A percentile compares a stretch with the other conserved stretches of the same genome.
phyloP scores from a whole-genome alignment of 2,329 filamentous ascomycete species.

The Fusarium sulawesiense region DNA sequence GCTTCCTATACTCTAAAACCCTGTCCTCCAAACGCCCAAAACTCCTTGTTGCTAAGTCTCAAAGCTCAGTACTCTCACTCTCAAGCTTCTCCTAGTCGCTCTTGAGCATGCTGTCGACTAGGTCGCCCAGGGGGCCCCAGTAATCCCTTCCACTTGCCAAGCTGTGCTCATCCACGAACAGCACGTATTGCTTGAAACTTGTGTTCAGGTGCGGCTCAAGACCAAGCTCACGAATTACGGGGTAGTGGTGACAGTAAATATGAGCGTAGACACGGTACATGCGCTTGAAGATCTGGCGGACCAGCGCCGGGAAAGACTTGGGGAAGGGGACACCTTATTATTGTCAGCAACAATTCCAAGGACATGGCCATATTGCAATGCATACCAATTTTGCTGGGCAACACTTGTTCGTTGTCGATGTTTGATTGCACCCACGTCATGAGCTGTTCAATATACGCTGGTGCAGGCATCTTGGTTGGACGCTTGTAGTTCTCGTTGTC shows the following conservation, averaged over 20 bases:
- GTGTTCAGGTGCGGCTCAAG: slow-evolving; percentile 98
- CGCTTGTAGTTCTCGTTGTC: slow-evolving; percentile 93
- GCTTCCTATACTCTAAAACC: slow-evolving; percentile 20
- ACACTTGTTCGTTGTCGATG: slow-evolving; percentile 94
- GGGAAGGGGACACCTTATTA: slow-evolving; percentile 86
- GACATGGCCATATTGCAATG: slow-evolving; percentile 12
- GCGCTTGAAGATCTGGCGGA: slow-evolving; percentile 98
- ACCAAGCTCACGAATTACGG: slow-evolving; percentile 92
- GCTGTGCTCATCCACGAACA: slow-evolving; percentile 97
- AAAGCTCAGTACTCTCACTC: slow-evolving; percentile 14
- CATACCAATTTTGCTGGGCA: slow-evolving; percentile 90
- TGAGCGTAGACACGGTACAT: slow-evolving; percentile 99
- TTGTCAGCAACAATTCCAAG: slow-evolving; percentile 13
- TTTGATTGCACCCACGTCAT: slow-evolving; percentile 97
- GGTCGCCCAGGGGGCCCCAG: slow-evolving; percentile 93
- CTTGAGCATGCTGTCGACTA: slow-evolving; percentile 97
- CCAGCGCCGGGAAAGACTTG: slow-evolving; percentile 86
- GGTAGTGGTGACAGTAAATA: slow-evolving; percentile 99
- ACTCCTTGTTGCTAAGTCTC: slow-evolving; percentile 31
- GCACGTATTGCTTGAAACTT: slow-evolving; percentile 99
- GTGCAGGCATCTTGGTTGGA: slow-evolving; percentile 97
- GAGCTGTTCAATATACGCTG: slow-evolving; percentile 96
- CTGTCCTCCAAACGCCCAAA: slow-evolving; percentile 35
- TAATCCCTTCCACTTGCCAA: slow-evolving; percentile 95
- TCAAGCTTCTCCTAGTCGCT: slow-evolving; percentile 73